A percentile compares a stretch with the other conserved stretches of the same genome.
Conservation (phyloP, 495 filamentous ascomycete genomes). For the Chaetomium tenue region DNA sequence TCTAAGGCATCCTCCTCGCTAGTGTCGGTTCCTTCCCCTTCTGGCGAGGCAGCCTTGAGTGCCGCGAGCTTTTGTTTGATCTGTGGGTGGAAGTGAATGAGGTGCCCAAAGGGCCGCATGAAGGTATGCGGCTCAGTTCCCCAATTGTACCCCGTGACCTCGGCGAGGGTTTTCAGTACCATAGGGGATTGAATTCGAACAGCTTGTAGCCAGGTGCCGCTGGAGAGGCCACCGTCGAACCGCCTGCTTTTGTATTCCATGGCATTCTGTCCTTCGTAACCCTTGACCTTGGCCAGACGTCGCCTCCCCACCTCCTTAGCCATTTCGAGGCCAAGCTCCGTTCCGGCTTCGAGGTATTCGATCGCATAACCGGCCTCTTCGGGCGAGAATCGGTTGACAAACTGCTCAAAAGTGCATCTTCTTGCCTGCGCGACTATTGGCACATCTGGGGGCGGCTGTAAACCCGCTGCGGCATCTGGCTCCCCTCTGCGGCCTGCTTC, state of each 20-base stretch:
- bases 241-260: neutral
- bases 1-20: neutral
- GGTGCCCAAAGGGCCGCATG: constrained; percentile 3
- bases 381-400: constrained; percentile 3
- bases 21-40: neutral
- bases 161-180: constrained; percentile 3
- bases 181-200: neutral
- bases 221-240: neutral
- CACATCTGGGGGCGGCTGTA: neutral
- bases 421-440: neutral
- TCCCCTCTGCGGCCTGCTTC: neutral
- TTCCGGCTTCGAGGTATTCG: constrained; percentile 3
- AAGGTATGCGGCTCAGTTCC: constrained; percentile 1
- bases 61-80: neutral
- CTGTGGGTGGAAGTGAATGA: neutral
- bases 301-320: neutral
- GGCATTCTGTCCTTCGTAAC: neutral
- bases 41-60: neutral
- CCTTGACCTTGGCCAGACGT: constrained; percentile 3
- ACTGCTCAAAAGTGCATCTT: constrained; percentile 1
- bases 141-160: neutral
- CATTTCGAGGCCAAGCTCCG: neutral
- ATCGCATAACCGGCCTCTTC: constrained; percentile 2
- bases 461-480: neutral
- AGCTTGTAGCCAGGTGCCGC: neutral